A percentile compares a stretch with the other conserved stretches of the same genome.
These are phyloP conservation scores for Pleurotus giganteus DNA, from an alignment of 768 basidiomycete species.

Conservation along the genomic window DNA sequence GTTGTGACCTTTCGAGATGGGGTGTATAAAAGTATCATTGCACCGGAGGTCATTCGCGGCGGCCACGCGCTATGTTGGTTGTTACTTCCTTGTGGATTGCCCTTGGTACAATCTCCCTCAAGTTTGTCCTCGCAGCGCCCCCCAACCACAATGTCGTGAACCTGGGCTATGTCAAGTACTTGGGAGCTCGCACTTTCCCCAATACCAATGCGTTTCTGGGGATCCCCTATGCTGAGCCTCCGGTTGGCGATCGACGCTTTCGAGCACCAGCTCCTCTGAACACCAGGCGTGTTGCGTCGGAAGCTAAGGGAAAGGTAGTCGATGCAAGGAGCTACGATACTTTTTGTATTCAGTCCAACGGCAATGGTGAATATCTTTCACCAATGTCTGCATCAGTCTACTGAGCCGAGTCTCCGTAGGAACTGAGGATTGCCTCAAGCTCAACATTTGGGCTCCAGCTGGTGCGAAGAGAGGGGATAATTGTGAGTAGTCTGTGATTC, in stretches of 20 bases:
- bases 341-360: constrained; percentile 59
- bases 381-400: too few species aligned
- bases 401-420: too few species aligned
- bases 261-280: constrained; percentile 53
- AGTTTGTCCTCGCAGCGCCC: too few species aligned
- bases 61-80: too few species aligned
- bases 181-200: constrained; percentile 48
- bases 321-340: constrained; percentile 52
- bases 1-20: too few species aligned
- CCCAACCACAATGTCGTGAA: constrained; percentile 49
- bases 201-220: constrained; percentile 59
- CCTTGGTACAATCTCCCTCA: too few species aligned
- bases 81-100: too few species aligned
- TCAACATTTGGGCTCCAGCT: constrained; percentile 60
- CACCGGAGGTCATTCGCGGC: too few species aligned
- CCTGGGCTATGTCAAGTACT: constrained; percentile 57
- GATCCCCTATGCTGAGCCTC: constrained; percentile 59
- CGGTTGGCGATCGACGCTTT: constrained; percentile 49
- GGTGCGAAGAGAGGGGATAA: constrained; percentile 44
- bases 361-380: constrained; percentile 35
- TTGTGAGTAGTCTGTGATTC: constrained; percentile 42
- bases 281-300: constrained; percentile 37
- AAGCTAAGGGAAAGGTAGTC: constrained; percentile 36
- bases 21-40: too few species aligned
- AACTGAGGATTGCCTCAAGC: constrained; percentile 68